Base-by-base conservation (phyloP, 2,329 filamentous ascomycete species). In the Alternaria brassicicola region DNA sequence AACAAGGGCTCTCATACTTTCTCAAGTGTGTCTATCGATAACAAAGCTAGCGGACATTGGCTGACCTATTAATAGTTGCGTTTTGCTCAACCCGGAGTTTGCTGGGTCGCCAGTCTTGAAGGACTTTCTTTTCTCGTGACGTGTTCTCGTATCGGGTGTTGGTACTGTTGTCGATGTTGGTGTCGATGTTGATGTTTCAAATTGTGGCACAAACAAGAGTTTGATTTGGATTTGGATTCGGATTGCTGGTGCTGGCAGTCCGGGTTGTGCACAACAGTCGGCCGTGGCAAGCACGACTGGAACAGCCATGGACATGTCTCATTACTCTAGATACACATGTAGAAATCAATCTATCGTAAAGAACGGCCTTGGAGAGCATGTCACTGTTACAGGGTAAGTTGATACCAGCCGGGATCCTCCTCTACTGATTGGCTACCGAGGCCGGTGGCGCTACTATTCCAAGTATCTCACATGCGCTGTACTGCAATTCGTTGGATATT, bases 1-100 rank as follows among this genome's bases (percentile, higher is more conserved):
- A 92, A 66, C 84, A 87, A 39, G 94, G 93, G 6, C 81, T 99
- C 58, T 89, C 92, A 73, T 97, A 98, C 75, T 99, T 98, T 75
- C 81, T 99, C 53, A 96, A 96, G 93, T 96, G 80, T 60, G 90
- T 82, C 17, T 57, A 55, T 55, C 55, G 62, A 30, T 57, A 55
- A 52, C 49, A 52, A 6, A 63, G 59, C 68, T 73, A 72, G 68
- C 54, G 62, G 33, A 63, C 55, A 59, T 71, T 61, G 64, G 53
- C 68, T 73, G 56, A 72, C 57, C 62, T 65, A 57, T 54, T 63
- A 57, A 42, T 72, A 96, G 92, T 74, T 97, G 93, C 79, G 89
- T 97, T 61, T 80, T 98, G 65, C 80, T 97, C 28, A 97, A 97
- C 76, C 94, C 94, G 0, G 93, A 97, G 76, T 97, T 97, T 73